Base-by-base conservation (phyloP, 176 grass and related monocot species). In the Phoenix roebelenii region DNA sequence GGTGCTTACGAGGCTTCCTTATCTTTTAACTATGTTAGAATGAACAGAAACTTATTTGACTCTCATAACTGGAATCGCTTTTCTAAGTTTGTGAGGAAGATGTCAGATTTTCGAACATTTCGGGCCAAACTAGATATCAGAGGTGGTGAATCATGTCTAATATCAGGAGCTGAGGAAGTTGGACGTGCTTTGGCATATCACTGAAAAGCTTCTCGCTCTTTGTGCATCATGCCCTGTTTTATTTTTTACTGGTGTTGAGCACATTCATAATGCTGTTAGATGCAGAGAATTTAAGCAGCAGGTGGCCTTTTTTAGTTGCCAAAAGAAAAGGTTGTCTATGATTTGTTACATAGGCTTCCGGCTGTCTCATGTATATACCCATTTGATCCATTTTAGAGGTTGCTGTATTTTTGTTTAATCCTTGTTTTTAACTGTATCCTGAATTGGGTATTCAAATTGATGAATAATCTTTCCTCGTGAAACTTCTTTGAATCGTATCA, bases 11-110 rank as follows among this genome's bases (percentile, higher is more conserved):
- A 70, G 51, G 25, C 82, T 17, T 79, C 87, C 23, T 79, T 90
- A 52, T 90, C 82, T 39, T 90, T 90, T 63, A 90, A 90, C 67
- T 90, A 90, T 50, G 82, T 90, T 20, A 82, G 87, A 73, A 90
- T 90, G 87, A 82, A 79, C 75, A 90, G 69, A 20, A 82, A 66
- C 60, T 56, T 90, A 53, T 90, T 85, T 58, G 82, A 90, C 54
- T 68, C 67, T 6, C 74, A 82, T 49, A 90, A 82, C 10, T 90
- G 87, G 87, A 85, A 22, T 22, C 67, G 87, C 4, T 85, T 90
- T 30, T 73, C 78, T 1, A 90, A 73, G 69, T 85, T 90, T 55
- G 87, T 90, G 54, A 82, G 78, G 75, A 79, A 81, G 63, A 90
- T 90, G 87, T 85, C 87, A 51, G 82, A 82, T 66, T 72, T 64